Evolutionary conservation across 331 rosid species (phyloP).

Genomic region (Saraca asoca): DNA sequence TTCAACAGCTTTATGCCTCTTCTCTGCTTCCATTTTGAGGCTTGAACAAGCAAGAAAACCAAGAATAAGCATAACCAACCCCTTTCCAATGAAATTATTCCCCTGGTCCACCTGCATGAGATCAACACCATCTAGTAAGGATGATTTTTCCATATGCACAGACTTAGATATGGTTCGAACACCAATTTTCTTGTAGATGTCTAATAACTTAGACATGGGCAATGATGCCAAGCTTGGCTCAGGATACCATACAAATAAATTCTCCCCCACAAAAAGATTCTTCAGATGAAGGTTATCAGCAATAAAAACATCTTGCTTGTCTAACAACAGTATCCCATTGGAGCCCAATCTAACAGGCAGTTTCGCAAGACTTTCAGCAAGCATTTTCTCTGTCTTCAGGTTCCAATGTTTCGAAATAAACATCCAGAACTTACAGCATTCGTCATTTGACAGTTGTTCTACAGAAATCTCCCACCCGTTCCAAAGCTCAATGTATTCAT

Average conservation of each 20-base stretch:
- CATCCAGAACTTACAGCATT: conserved; percentile 68
- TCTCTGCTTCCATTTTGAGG: conserved; percentile 51
- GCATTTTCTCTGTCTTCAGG: conserved; percentile 33
- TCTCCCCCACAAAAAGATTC: conserved; percentile 52
- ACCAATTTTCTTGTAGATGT: conserved; percentile 55
- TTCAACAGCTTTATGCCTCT: conserved; percentile 55
- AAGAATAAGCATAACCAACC: conserved; percentile 53
- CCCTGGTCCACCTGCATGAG: conserved; percentile 33
- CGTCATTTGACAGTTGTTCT: conserved; percentile 35
- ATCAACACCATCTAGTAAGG: conserved; percentile 12
- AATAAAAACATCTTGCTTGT: conserved; percentile 52
- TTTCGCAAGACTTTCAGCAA: conserved; percentile 47
- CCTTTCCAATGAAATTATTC: conserved; percentile 39
- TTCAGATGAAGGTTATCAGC: conserved; percentile 66
- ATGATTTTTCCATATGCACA: conserved; percentile 46
- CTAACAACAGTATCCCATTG: conserved; percentile 41
- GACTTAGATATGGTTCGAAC: conserved; percentile 57
- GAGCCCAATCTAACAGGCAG: conserved; percentile 50
- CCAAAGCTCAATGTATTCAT: conserved; percentile 69
- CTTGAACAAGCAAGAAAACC: conserved; percentile 63
- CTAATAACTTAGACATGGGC: conserved; percentile 42
- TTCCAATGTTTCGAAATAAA: conserved; percentile 46
- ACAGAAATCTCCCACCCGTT: conserved; percentile 56
- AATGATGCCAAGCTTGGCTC: conserved; percentile 40
- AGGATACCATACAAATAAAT: conserved; percentile 74